A percentile compares a stretch with the other conserved stretches of the same genome.
phyloP scores from a whole-genome alignment of 129 eudicot species.

The Heracleum sosnowskyi region DNA sequence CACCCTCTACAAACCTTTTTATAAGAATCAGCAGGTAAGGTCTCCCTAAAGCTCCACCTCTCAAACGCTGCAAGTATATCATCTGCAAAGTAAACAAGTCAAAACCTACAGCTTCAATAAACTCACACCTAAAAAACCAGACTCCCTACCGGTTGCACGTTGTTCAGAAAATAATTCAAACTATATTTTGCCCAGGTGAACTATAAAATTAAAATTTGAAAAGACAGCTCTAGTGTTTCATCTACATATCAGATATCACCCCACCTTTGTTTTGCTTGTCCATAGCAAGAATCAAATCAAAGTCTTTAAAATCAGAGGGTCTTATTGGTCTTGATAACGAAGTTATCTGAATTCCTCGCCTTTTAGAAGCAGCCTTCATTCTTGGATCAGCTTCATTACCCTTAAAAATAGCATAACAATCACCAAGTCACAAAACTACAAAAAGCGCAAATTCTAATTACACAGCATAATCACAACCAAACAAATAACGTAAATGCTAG shows the following conservation, averaged over 20 bases:
- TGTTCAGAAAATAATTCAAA: neutral
- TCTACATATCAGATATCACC: neutral
- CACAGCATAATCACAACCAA: neutral
- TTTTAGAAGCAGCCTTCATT: conserved; percentile 89
- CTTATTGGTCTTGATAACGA: conserved; percentile 84
- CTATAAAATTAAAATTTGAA: neutral
- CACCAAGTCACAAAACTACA: neutral
- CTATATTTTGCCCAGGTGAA: neutral
- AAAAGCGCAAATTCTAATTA: conserved; percentile 4
- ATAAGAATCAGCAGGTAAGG: conserved; percentile 64
- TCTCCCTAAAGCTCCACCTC: conserved; percentile 65
- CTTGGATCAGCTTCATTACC: conserved; percentile 95
- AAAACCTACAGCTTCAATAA: neutral
- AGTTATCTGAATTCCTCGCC: conserved; percentile 84
- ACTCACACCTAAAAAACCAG: neutral
- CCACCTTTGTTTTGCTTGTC: conserved; percentile 84
- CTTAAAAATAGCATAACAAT: conserved; percentile 32
- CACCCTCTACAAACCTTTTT: conserved; percentile 46
- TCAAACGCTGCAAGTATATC: conserved; percentile 74
- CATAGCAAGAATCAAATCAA: conserved; percentile 98
- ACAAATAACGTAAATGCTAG: neutral
- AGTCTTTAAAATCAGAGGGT: conserved; percentile 86
- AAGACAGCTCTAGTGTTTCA: neutral
- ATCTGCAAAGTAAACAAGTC: conserved; percentile 29
- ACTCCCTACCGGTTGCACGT: neutral